Percentiles rank a stretch among this genome's conserved stretches.
Conservation (phyloP, 192 early-diverging fungal genomes). For the Spizellomyces sp. region DNA sequence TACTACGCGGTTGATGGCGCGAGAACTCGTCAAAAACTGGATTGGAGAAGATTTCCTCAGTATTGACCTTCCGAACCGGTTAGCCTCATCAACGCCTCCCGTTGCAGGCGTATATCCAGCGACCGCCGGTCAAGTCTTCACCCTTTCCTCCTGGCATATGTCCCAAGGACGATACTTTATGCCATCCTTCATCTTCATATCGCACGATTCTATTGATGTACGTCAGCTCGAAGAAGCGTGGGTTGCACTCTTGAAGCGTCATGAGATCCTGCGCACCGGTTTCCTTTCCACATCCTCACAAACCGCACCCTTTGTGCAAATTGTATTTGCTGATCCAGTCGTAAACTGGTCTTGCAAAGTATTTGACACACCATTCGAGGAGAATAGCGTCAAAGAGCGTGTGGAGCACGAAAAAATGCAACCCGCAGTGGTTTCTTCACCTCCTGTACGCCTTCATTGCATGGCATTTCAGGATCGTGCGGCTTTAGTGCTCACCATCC, state of each 20-base stretch:
- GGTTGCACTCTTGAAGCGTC: background rate
- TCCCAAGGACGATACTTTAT: background rate
- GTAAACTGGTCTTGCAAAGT: background rate
- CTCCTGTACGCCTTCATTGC: conserved; percentile 3
- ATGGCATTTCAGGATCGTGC: background rate
- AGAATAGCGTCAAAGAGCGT: background rate
- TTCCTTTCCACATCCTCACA: conserved; percentile 4
- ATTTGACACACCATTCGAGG: background rate
- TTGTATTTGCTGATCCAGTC: conserved; percentile 2
- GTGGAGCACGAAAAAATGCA: background rate
- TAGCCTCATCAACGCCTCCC: no score
- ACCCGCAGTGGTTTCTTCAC: background rate
- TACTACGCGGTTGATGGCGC: background rate
- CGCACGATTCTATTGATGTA: background rate
- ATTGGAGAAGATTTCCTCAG: conserved; percentile 23
- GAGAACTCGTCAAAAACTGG: background rate
- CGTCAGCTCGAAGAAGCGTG: conserved; percentile 1
- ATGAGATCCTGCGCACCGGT: conserved; percentile 11
- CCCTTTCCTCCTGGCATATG: conserved; percentile 10
- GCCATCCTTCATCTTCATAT: conserved; percentile 14
- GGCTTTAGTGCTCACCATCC: conserved; percentile 29
- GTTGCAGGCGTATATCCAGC: conserved; percentile 5
- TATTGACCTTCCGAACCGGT: no score
- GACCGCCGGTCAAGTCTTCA: conserved; percentile 19
- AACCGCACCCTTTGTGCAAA: conserved; percentile 2